phyloP scores from a whole-genome alignment of 1,139 yeast species.

The Arxiozyma slooffiae region DNA sequence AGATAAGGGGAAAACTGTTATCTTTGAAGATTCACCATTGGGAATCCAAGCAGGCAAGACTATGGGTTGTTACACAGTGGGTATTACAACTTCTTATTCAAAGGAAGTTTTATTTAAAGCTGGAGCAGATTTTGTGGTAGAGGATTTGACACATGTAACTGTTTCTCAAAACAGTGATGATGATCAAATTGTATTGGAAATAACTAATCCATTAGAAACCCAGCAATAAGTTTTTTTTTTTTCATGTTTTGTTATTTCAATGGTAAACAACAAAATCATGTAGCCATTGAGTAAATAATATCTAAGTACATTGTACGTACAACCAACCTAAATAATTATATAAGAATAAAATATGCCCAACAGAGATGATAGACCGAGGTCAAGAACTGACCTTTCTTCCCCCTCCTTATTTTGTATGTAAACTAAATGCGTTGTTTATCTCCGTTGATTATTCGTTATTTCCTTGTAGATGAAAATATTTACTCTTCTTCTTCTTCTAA shows the following conservation, averaged over 20 bases:
- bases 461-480: too few relatives aligned
- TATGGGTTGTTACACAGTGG: conserved; percentile 67
- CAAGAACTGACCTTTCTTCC: background rate
- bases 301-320: background rate
- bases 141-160: conserved; percentile 43
- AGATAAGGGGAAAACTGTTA: conserved; percentile 39
- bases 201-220: conserved; percentile 10
- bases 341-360: background rate
- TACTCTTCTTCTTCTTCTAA: too few relatives aligned
- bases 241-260: background rate
- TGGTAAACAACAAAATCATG: too few relatives aligned
- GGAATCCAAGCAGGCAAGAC: conserved; percentile 70
- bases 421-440: too few relatives aligned
- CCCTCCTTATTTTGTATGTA: background rate
- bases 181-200: conserved; percentile 17
- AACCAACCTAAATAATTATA: background rate
- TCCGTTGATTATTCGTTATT: too few relatives aligned
- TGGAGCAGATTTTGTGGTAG: conserved; percentile 68
- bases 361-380: background rate
- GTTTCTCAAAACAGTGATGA: conserved; percentile 23
- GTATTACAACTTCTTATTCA: conserved; percentile 62
- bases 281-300: background rate
- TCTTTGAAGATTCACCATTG: conserved; percentile 79
- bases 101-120: conserved; percentile 52
- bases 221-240: too few relatives aligned